Percentiles rank a stretch among this genome's conserved stretches.
These are phyloP conservation scores for Nephelium lappaceum DNA, from an alignment of 345 rosid genomes.

Conservation along the genomic window DNA sequence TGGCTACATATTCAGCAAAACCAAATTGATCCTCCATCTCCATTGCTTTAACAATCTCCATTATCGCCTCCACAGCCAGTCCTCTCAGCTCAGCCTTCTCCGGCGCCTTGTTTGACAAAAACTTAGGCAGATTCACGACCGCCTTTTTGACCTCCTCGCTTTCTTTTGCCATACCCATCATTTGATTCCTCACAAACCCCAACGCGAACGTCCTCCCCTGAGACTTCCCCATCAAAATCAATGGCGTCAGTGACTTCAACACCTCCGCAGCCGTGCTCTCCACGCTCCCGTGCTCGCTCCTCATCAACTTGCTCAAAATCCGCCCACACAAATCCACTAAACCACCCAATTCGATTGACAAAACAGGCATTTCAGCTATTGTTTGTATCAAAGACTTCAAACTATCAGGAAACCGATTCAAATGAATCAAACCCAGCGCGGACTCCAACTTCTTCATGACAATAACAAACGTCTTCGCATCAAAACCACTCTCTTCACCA, in stretches of 20 bases:
- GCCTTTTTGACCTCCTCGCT: conserved; percentile 56
- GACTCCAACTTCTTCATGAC: conserved; percentile 55
- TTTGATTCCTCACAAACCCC: conserved; percentile 48
- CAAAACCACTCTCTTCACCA: conserved; percentile 39
- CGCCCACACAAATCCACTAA: conserved; percentile 56
- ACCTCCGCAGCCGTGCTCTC: conserved; percentile 66
- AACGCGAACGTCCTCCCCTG: conserved; percentile 71
- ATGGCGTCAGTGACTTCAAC: conserved; percentile 62
- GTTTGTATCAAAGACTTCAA: conserved; percentile 76
- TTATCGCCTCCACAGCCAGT: conserved; percentile 73
- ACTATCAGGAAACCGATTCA: conserved; percentile 79
- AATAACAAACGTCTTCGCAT: conserved; percentile 38
- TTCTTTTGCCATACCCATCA: conserved; percentile 41
- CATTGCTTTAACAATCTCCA: conserved; percentile 69
- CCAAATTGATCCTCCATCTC: conserved; percentile 53
- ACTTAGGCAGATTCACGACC: conserved; percentile 62
- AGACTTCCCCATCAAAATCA: conserved; percentile 62
- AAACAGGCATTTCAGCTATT: conserved; percentile 58
- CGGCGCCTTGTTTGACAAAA: conserved; percentile 73
- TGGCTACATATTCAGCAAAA: conserved; percentile 58
- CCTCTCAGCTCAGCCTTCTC: conserved; percentile 92
- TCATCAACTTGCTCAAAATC: conserved; percentile 54
- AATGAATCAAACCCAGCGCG: conserved; percentile 67
- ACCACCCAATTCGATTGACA: conserved; percentile 43
- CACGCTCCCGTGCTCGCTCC: conserved; percentile 67